Evolutionary conservation across 2,329 filamentous ascomycete genomes (phyloP).

Genomic region (Lasiodiplodia sp.): DNA sequence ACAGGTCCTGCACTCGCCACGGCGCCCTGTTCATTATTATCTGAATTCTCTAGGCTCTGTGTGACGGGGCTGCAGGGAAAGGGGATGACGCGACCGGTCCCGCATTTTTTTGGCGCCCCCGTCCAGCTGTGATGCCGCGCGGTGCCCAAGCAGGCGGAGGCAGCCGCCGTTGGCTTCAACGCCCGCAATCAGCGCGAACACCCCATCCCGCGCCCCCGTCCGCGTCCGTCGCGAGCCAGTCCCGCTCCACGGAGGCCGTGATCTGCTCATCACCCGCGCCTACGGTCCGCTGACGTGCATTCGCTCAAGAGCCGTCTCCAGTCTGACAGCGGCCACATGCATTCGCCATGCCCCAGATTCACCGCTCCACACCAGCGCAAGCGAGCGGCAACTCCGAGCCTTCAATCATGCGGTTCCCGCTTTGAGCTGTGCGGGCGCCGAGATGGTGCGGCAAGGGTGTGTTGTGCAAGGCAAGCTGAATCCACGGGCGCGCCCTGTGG

Average conservation of each 20-base stretch:
- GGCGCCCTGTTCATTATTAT: slow-evolving; percentile 2
- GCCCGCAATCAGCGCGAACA: slow-evolving; percentile 2
- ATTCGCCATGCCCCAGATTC: slow-evolving; percentile 6
- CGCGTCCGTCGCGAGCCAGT: neutral
- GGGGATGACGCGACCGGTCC: slow-evolving; percentile 14
- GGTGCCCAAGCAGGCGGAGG: slow-evolving; percentile 9
- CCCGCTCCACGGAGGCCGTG: neutral
- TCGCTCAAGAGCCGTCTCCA: neutral
- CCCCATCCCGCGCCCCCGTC: slow-evolving; percentile 14
- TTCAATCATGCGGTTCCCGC: slow-evolving; percentile 4
- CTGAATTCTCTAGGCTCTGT: neutral
- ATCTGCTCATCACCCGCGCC: slow-evolving; percentile 2
- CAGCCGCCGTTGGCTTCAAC: slow-evolving; percentile 17
- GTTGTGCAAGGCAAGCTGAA: slow-evolving; percentile 16
- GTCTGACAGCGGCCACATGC: neutral
- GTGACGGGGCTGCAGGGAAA: neutral
- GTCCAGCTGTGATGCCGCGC: neutral
- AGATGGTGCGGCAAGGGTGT: slow-evolving; percentile 3
- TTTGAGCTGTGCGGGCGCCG: neutral
- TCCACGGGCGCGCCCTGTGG: slow-evolving; percentile 6
- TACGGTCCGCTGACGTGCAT: slow-evolving; percentile 9
- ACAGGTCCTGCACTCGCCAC: neutral
- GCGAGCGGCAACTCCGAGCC: slow-evolving; percentile 27
- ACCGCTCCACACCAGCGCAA: slow-evolving; percentile 10
- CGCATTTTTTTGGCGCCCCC: neutral